Conservation (phyloP, 2,329 filamentous ascomycete genomes). For the Phialophora expanda region DNA sequence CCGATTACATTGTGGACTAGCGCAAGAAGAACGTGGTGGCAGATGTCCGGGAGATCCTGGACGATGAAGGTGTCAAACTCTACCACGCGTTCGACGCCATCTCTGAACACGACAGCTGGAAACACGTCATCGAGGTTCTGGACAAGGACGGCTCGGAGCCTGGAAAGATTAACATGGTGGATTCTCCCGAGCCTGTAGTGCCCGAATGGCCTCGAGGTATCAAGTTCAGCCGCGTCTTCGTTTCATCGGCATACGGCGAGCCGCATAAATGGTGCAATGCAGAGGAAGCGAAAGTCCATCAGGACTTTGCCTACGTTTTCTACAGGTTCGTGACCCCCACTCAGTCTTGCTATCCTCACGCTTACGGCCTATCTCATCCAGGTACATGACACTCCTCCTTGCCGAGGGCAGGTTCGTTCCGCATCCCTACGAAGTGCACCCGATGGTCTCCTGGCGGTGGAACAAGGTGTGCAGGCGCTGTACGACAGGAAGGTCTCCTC, state of each 20-base stretch:
- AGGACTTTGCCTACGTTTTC: conserved; percentile 18
- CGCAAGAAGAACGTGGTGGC: conserved; percentile 6
- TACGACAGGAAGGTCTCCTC: conserved; percentile 10
- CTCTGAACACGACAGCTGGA: conserved; percentile 10
- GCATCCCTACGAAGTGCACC: conserved; percentile 11
- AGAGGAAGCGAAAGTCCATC: conserved; percentile 5
- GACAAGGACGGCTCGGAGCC: conserved; percentile 4
- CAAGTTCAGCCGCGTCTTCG: conserved; percentile 13
- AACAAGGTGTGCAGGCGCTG: conserved; percentile 7
- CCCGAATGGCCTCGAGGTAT: conserved; percentile 14
- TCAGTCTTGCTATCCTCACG: not conserved
- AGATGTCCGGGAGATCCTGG: conserved; percentile 8
- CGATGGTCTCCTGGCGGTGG: conserved; percentile 7
- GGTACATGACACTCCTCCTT: conserved; percentile 15
- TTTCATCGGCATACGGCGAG: conserved; percentile 12
- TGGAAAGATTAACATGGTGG: conserved; percentile 11
- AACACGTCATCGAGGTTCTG: conserved; percentile 7
- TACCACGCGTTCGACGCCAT: conserved; percentile 14
- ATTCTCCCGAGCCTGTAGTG: conserved; percentile 6
- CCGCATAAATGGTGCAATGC: not conserved
- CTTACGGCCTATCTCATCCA: not conserved
- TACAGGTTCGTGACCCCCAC: conserved; percentile 4
- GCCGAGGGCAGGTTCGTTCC: conserved; percentile 10
- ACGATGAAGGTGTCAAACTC: conserved; percentile 9
- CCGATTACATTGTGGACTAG: conserved; percentile 9